These are phyloP conservation scores for Ascochyta viciae-villosae DNA, from an alignment of 2,329 filamentous ascomycete genomes.

Conservation along the genomic window DNA sequence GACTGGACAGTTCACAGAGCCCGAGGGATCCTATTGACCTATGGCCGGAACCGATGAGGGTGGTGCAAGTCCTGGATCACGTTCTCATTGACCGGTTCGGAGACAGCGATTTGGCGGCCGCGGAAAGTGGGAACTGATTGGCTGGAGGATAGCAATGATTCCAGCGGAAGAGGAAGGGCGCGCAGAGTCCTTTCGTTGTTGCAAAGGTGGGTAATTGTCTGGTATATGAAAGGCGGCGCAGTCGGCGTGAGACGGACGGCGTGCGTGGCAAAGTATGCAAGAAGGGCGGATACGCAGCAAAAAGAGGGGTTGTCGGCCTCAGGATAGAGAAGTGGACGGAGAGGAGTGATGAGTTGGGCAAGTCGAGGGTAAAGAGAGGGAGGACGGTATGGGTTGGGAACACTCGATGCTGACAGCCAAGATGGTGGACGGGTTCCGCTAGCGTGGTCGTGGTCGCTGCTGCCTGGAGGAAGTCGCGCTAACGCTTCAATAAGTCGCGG, in stretches of 20 bases:
- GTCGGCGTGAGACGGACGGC: slow-evolving; percentile 37
- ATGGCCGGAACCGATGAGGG: slow-evolving; percentile 30
- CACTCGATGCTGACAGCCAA: slow-evolving; percentile 21
- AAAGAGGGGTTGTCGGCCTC: slow-evolving; percentile 38
- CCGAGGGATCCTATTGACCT: slow-evolving; percentile 32
- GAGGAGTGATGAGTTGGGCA: slow-evolving; percentile 27
- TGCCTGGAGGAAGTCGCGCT: slow-evolving; percentile 29
- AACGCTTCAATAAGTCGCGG: slow-evolving; percentile 27
- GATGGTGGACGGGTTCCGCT: slow-evolving; percentile 18
- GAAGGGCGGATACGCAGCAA: slow-evolving; percentile 30
- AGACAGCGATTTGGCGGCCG: slow-evolving; percentile 16
- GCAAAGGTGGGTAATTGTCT: slow-evolving; percentile 27
- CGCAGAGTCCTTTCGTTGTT: slow-evolving; percentile 29
- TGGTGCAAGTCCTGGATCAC: slow-evolving; percentile 34
- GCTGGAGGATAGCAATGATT: slow-evolving; percentile 18
- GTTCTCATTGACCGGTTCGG: slow-evolving; percentile 32
- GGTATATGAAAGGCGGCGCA: slow-evolving; percentile 47
- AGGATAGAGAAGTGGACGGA: slow-evolving; percentile 30
- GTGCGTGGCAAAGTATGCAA: slow-evolving; percentile 34
- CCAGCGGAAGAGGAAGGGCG: slow-evolving; percentile 39
- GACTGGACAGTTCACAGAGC: slow-evolving; percentile 32
- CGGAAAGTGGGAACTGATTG: slow-evolving; percentile 16
- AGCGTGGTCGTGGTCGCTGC: slow-evolving; percentile 25
- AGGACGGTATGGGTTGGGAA: slow-evolving; percentile 14
- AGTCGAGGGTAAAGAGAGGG: slow-evolving; percentile 29